These are phyloP conservation scores for Paulinella micropora DNA, from an alignment of 78 protist genomes.

Conservation along the genomic window DNA sequence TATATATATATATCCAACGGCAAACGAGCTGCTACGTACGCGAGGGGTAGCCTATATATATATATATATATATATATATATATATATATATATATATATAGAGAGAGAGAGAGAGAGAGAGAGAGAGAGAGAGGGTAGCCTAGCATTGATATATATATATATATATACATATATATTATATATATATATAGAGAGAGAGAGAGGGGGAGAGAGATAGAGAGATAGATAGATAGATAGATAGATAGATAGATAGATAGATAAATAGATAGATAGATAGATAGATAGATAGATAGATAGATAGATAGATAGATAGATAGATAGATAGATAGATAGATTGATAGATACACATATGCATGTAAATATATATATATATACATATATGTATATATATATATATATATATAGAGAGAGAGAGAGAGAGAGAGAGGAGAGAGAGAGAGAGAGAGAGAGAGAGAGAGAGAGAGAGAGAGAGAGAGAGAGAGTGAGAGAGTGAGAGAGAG, in stretches of 20 bases:
- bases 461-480: too few relatives aligned
- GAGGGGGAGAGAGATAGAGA: neutral
- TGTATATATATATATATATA: neutral
- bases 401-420: too few relatives aligned
- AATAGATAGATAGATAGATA: neutral
- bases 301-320: neutral
- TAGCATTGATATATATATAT: neutral
- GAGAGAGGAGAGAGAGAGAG: too few relatives aligned
- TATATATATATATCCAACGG: neutral
- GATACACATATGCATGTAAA: neutral
- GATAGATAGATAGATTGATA: neutral
- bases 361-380: neutral
- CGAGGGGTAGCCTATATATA: too few relatives aligned
- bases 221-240: neutral
- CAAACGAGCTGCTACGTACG: too few relatives aligned
- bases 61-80: neutral
- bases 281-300: neutral
- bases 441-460: too few relatives aligned
- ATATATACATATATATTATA: neutral
- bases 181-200: neutral
- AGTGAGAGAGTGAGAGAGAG: too few relatives aligned
- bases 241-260: neutral
- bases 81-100: neutral
- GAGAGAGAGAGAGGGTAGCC: neutral
- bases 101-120: neutral